Conservation (phyloP, 345 rosid species). For the Lenwebbia sp. region DNA sequence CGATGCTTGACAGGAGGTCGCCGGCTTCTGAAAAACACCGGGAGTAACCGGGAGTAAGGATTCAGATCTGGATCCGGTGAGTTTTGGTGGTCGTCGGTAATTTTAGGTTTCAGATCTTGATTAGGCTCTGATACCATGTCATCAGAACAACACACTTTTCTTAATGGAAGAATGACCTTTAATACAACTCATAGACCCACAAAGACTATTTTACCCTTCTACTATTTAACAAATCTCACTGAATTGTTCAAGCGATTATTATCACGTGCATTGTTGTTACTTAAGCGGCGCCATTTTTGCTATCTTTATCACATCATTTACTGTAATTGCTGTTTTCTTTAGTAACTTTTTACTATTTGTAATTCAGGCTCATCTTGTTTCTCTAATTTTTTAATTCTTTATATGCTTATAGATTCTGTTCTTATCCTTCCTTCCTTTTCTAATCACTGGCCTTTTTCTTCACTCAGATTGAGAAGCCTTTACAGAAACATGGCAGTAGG, state of each 20-base stretch:
- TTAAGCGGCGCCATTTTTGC: neutral
- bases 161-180: too few relatives aligned
- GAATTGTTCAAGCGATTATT: neutral
- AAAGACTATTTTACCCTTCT: too few relatives aligned
- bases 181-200: too few relatives aligned
- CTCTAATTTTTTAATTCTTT: neutral
- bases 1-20: too few relatives aligned
- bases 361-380: neutral
- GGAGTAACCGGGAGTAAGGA: too few relatives aligned
- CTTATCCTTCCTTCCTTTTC: neutral
- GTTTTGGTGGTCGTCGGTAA: too few relatives aligned
- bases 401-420: neutral
- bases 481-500: constrained; percentile 65
- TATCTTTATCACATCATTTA: neutral
- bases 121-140: too few relatives aligned
- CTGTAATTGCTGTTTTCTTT: neutral
- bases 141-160: too few relatives aligned
- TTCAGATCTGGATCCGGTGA: too few relatives aligned
- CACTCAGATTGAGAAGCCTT: constrained; percentile 44
- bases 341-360: neutral
- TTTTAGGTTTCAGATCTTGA: too few relatives aligned
- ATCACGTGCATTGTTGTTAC: neutral
- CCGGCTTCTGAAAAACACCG: too few relatives aligned
- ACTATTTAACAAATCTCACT: too few relatives aligned
- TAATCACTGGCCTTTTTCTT: neutral